Conservation (phyloP, 345 rosid species). For the Barbarea vulgaris region DNA sequence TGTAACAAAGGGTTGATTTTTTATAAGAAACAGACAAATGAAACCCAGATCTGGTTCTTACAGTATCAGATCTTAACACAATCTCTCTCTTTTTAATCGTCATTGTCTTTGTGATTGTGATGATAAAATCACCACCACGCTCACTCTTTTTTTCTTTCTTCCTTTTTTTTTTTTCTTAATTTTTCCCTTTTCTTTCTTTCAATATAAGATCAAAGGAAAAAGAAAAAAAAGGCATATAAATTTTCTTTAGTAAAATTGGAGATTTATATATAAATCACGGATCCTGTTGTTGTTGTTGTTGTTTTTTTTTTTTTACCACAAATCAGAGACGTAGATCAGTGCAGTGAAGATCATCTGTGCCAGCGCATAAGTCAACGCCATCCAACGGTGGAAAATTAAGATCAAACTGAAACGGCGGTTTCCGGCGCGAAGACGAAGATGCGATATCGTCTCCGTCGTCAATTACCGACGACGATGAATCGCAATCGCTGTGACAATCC, state of each 20-base stretch:
- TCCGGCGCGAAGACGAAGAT: constrained; percentile 52
- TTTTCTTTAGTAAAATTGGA: constrained; percentile 22
- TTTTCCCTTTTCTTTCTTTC: constrained; percentile 34
- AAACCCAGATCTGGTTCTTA: constrained; percentile 40
- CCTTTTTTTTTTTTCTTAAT: neutral
- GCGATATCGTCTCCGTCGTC: constrained; percentile 59
- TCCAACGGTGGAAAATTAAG: constrained; percentile 90
- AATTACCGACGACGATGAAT: constrained; percentile 88
- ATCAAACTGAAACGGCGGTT: constrained; percentile 66
- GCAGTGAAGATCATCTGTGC: constrained; percentile 68
- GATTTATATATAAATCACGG: constrained; percentile 22
- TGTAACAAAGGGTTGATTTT: constrained; percentile 40
- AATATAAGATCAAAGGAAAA: constrained; percentile 36
- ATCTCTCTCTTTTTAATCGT: constrained; percentile 21
- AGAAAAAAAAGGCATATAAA: constrained; percentile 21
- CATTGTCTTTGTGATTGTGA: constrained; percentile 25
- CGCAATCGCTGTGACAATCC: constrained; percentile 92
- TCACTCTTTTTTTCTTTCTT: constrained; percentile 9
- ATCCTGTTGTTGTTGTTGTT: neutral
- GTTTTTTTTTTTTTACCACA: neutral
- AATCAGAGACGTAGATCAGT: constrained; percentile 80
- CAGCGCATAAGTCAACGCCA: constrained; percentile 51
- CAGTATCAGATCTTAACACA: constrained; percentile 41
- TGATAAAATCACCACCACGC: constrained; percentile 26
- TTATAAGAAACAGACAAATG: constrained; percentile 35